Evolutionary conservation across 345 rosid genomes (phyloP).

Genomic region (Abelmoschus esculentus): DNA sequence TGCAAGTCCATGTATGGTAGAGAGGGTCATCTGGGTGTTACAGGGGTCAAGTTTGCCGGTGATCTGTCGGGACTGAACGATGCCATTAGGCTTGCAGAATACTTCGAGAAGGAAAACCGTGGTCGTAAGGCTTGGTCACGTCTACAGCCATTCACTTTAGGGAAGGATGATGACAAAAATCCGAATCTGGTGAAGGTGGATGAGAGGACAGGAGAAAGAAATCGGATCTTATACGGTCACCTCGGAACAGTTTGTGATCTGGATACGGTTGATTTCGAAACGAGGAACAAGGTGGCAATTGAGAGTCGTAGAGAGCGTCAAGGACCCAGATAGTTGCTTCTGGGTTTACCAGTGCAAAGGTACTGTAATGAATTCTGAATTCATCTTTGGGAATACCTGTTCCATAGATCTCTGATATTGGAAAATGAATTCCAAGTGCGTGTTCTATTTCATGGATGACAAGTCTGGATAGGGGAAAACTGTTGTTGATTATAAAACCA

Average conservation of each 20-base stretch:
- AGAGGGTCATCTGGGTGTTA: slow-evolving; percentile 88
- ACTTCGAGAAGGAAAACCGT: slow-evolving; percentile 69
- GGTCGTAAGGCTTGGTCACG: slow-evolving; percentile 76
- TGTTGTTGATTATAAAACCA: neutral
- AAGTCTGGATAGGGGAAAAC: neutral
- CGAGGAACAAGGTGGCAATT: slow-evolving; percentile 61
- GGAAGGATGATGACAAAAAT: slow-evolving; percentile 73
- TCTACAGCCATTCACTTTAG: slow-evolving; percentile 43
- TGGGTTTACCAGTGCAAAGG: slow-evolving; percentile 24
- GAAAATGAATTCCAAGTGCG: slow-evolving; percentile 2
- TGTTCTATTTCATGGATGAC: neutral
- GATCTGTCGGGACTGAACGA: slow-evolving; percentile 67
- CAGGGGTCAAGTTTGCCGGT: slow-evolving; percentile 60
- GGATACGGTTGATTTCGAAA: slow-evolving; percentile 69
- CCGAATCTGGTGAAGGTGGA: slow-evolving; percentile 65
- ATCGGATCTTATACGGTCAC: slow-evolving; percentile 73
- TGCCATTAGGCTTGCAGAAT: slow-evolving; percentile 65
- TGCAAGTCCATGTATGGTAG: slow-evolving; percentile 81
- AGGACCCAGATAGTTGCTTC: slow-evolving; percentile 38
- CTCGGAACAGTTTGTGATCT: slow-evolving; percentile 71
- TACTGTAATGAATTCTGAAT: slow-evolving; percentile 14
- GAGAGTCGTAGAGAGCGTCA: slow-evolving; percentile 60
- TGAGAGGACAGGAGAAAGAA: slow-evolving; percentile 59
- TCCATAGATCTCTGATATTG: neutral
- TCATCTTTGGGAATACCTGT: neutral